Evolutionary conservation across 441 rosid genomes (phyloP), one percentile per base, ranked within the genome.

Genomic region (Pelargonium australe): DNA sequence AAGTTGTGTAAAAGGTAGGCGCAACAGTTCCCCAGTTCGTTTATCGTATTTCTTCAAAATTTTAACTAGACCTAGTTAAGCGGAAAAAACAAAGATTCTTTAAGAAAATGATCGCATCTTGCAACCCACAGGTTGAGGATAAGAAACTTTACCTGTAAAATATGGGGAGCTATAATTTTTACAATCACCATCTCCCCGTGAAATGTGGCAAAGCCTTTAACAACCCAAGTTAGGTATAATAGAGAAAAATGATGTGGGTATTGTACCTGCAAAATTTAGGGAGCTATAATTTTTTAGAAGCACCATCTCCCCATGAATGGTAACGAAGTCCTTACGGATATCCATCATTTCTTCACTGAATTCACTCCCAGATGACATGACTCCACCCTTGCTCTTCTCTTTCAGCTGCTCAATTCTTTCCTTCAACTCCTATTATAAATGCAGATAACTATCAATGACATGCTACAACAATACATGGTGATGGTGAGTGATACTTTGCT

Each of bases 251-350:
- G 51, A 5, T 45, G 34, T 4, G 67, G 71, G 5, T 60, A 63
- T 23, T 12, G 2, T 78, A 88, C 95, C 97, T 79, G 95, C 95
- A 77, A 92, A 90, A 74, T 94, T 94, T 7, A 94, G 83, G 76
- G 98, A 89, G 79, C 98, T 91, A 72, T 94, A 94, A 76, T 89
- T 94, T 84, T 94, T 89, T 0, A 94, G 85, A 69, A 94, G 97
- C 73, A 91, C 97, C 98, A 94, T 91, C 82, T 94, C 90, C 67
- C 98, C 97, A 53, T 94, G 98, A 74, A 94, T 91, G 63, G 85
- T 86, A 19, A 94, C 98, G 58, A 89, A 87, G 79, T 88, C 96
- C 84, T 81, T 89, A 49, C 96, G 95, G 58, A 91, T 91, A 65
- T 87, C 95, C 98, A 94, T 94, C 90, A 87, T 89, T 77, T 91